Evolutionary conservation across 768 basidiomycete species (phyloP).

Genomic region (Sarcodon aspratus): DNA sequence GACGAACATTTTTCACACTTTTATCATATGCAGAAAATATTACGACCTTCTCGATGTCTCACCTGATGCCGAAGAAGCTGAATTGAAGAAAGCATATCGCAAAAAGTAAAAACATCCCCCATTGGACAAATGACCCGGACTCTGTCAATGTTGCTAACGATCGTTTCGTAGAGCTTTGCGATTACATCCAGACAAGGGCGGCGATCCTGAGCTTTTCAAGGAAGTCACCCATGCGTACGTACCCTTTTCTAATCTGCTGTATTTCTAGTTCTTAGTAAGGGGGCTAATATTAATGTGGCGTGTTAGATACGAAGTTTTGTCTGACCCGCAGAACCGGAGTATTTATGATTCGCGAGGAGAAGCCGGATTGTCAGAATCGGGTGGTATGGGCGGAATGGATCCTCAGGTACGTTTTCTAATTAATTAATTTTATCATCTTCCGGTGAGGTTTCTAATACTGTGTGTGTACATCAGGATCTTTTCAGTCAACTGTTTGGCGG

Average conservation of each 20-base stretch:
- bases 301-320: conserved; percentile 84
- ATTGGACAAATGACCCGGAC: not conserved
- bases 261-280: not conserved
- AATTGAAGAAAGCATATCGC: conserved; percentile 92
- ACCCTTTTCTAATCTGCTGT: conserved; percentile 4
- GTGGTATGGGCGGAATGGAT: conserved; percentile 94
- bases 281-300: not conserved
- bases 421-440: not conserved
- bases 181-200: conserved; percentile 89
- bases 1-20: not conserved
- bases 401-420: conserved; percentile 52
- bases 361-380: conserved; percentile 77
- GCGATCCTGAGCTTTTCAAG: conserved; percentile 95
- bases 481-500: conserved; percentile 93
- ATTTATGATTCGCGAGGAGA: conserved; percentile 90
- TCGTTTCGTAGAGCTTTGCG: conserved; percentile 52
- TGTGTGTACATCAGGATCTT: conserved; percentile 53
- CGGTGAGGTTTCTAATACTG: not conserved
- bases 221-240: conserved; percentile 92
- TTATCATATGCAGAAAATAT: conserved; percentile 47
- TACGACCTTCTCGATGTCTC: conserved; percentile 88
- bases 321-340: conserved; percentile 72
- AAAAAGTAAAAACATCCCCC: conserved; percentile 49
- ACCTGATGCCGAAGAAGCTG: conserved; percentile 67
- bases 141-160: conserved; percentile 2